Conservation (phyloP, 768 basidiomycete species). For the Royoungia palumana region DNA sequence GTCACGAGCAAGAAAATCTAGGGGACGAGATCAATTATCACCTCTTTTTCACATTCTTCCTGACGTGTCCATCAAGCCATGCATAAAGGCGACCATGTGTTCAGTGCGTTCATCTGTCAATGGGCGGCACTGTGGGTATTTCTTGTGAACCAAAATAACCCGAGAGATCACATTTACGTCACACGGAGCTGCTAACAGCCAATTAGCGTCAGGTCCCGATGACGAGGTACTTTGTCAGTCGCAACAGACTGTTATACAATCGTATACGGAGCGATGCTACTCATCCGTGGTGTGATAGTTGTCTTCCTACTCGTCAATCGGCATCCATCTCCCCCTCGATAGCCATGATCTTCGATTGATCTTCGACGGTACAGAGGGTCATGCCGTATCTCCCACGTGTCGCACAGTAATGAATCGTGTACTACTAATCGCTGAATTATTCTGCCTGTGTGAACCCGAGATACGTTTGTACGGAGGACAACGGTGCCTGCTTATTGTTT, state of each 20-base stretch:
- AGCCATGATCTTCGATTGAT: constrained; percentile 31
- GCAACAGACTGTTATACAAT: neutral
- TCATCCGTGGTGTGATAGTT: constrained; percentile 4
- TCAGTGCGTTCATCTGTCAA: constrained; percentile 2
- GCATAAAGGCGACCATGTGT: neutral
- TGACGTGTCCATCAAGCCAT: neutral
- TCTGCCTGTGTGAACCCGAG: neutral
- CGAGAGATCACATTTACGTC: constrained; percentile 20
- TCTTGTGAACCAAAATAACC: constrained; percentile 2
- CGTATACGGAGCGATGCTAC: neutral
- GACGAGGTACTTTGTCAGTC: neutral
- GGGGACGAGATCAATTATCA: neutral
- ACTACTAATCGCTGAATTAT: no score
- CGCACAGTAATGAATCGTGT: constrained; percentile 2
- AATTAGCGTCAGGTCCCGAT: constrained; percentile 4
- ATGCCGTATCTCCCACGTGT: constrained; percentile 19
- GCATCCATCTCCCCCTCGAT: constrained; percentile 23
- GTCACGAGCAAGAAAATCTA: neutral
- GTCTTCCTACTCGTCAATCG: constrained; percentile 17
- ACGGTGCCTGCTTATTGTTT: neutral
- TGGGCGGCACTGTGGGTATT: constrained; percentile 1
- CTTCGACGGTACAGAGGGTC: constrained; percentile 12
- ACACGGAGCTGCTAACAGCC: neutral
- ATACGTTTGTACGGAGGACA: neutral
- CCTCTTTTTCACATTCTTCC: constrained; percentile 4